These are phyloP conservation scores for Tuber microsphaerosporum DNA, from an alignment of 495 filamentous ascomycete species.

Conservation along the genomic window DNA sequence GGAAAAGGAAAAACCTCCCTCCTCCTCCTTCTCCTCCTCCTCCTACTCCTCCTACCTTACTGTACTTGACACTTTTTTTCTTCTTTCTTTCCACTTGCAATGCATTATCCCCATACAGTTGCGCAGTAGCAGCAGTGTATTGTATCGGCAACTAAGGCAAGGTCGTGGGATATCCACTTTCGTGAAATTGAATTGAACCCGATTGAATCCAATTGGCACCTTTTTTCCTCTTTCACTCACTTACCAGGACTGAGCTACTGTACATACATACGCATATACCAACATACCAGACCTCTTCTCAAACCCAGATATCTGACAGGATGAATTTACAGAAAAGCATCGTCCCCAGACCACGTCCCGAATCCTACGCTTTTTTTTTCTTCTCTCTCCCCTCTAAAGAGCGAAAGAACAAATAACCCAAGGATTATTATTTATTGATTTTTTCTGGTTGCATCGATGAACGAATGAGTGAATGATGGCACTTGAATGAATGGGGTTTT, in stretches of 20 bases:
- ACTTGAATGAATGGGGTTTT: background rate
- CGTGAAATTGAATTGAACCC: background rate
- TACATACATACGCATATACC: background rate
- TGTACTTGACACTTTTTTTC: slow-evolving; percentile 5
- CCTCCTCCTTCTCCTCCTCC: no score
- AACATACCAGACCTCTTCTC: background rate
- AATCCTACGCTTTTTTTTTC: background rate
- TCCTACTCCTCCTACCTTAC: slow-evolving; percentile 26
- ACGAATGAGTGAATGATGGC: no score
- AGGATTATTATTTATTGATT: background rate
- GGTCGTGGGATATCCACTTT: background rate
- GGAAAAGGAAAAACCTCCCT: slow-evolving; percentile 11
- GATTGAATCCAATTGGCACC: background rate
- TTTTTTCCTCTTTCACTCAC: background rate
- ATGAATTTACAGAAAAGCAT: background rate
- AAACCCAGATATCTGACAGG: background rate
- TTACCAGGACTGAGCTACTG: background rate
- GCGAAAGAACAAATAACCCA: background rate
- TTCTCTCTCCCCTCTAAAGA: slow-evolving; percentile 6
- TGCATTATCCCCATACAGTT: no score
- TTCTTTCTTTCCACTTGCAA: background rate
- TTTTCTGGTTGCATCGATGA: background rate
- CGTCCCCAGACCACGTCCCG: no score
- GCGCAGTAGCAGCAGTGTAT: no score
- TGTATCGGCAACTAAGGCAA: background rate